Conservation (phyloP, 2,329 filamentous ascomycete species). For the Coniosporium tulheliwenetii region DNA sequence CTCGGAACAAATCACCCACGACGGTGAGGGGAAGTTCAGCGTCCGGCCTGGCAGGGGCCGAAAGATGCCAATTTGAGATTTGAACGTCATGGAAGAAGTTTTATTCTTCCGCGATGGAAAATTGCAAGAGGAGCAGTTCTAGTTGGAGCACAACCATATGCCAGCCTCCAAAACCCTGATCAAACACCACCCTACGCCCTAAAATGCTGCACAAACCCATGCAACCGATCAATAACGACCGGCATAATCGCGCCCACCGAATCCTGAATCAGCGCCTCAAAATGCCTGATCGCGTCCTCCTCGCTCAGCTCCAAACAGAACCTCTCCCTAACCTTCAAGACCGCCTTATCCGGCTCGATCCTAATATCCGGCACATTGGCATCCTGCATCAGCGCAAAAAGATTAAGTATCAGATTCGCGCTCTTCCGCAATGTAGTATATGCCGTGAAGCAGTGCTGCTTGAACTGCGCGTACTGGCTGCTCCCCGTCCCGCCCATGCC, state of each 20-base stretch:
- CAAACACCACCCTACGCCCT: constrained; percentile 36
- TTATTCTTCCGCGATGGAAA: too few species aligned
- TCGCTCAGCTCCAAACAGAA: constrained; percentile 86
- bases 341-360: constrained; percentile 82
- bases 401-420: constrained; percentile 78
- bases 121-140: too few species aligned
- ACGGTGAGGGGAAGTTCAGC: too few species aligned
- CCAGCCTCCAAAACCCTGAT: too few species aligned
- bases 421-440: constrained; percentile 85
- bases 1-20: too few species aligned
- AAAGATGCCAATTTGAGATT: too few species aligned
- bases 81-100: too few species aligned
- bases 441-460: constrained; percentile 89
- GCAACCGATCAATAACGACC: constrained; percentile 85
- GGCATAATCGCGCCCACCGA: constrained; percentile 80
- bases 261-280: constrained; percentile 82
- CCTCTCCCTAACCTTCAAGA: constrained; percentile 85
- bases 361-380: constrained; percentile 94
- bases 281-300: constrained; percentile 77
- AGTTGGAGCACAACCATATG: too few species aligned
- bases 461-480: constrained; percentile 75
- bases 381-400: constrained; percentile 95
- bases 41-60: too few species aligned
- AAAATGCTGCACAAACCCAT: constrained; percentile 87
- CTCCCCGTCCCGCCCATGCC: constrained; percentile 83